Percentiles rank a stretch among this genome's conserved stretches.
Evolutionary conservation across 2,329 filamentous ascomycete genomes (phyloP).

Genomic region (Colletotrichum sp.): DNA sequence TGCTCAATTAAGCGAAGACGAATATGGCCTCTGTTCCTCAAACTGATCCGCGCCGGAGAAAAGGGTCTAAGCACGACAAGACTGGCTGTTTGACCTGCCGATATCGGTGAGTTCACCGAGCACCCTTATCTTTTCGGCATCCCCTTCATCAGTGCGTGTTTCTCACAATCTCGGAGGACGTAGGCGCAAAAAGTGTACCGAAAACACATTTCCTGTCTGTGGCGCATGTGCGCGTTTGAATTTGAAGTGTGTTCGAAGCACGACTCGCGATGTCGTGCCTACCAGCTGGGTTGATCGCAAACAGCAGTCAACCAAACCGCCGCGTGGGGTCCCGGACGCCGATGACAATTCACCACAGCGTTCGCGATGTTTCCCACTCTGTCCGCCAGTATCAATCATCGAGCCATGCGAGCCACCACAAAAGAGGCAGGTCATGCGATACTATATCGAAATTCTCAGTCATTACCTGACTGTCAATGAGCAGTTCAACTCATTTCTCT

Average conservation of each 20-base stretch:
- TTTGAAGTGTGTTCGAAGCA: conserved; percentile 16
- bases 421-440: conserved; percentile 13
- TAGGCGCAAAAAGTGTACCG: conserved; percentile 22
- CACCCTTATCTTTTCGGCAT: not conserved
- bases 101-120: conserved; percentile 17
- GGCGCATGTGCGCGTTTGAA: conserved; percentile 20
- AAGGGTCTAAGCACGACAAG: conserved; percentile 22
- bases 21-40: not conserved
- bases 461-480: conserved; percentile 12
- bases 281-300: conserved; percentile 6
- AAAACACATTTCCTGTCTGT: conserved; percentile 20
- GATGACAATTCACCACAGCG: not conserved
- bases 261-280: conserved; percentile 19
- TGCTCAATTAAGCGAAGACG: not conserved
- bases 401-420: conserved; percentile 5
- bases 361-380: not conserved
- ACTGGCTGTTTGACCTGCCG: conserved; percentile 23
- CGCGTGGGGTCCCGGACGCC: not conserved
- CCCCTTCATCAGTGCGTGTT: not conserved
- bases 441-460: conserved; percentile 14
- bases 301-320: not conserved
- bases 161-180: not conserved
- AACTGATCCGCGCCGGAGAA: conserved; percentile 7
- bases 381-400: not conserved
- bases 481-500: conserved; percentile 16